phyloP scores from a whole-genome alignment of 257 asterid species.

The Cinchona pubescens region DNA sequence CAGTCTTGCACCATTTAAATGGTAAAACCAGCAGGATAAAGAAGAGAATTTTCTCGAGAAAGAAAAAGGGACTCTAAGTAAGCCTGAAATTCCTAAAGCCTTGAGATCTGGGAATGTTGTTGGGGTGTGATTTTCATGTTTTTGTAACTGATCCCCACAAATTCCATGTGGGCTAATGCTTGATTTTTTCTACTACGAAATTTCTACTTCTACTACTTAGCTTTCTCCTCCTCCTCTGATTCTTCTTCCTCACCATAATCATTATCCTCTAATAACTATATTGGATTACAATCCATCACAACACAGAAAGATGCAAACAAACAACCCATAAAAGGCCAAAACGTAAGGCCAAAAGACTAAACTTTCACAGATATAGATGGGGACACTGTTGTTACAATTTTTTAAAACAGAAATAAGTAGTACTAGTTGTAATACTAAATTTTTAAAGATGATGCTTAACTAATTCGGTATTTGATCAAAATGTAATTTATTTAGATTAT shows the following conservation, averaged over 20 bases:
- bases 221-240: constrained; percentile 17
- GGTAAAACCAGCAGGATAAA: constrained; percentile 16
- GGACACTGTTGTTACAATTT: constrained; percentile 42
- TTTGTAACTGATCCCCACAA: constrained; percentile 42
- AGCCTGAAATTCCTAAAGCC: constrained; percentile 46
- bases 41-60: constrained; percentile 41
- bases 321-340: constrained; percentile 55
- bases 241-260: constrained; percentile 26
- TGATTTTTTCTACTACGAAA: too few relatives aligned
- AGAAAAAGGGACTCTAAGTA: constrained; percentile 34
- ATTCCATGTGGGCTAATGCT: constrained; percentile 33
- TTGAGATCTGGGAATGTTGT: constrained; percentile 66
- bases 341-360: constrained; percentile 46
- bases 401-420: not conserved
- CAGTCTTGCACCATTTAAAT: constrained; percentile 26
- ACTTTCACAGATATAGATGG: constrained; percentile 57
- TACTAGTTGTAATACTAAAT: too few relatives aligned
- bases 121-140: constrained; percentile 37
- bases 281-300: not conserved
- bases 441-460: too few relatives aligned
- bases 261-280: constrained; percentile 31
- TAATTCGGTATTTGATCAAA: too few relatives aligned
- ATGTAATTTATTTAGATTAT: too few relatives aligned
- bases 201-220: constrained; percentile 6
- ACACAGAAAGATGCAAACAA: constrained; percentile 57